Evolutionary conservation across 768 basidiomycete species (phyloP).

Genomic region (Lentinula edodes): DNA sequence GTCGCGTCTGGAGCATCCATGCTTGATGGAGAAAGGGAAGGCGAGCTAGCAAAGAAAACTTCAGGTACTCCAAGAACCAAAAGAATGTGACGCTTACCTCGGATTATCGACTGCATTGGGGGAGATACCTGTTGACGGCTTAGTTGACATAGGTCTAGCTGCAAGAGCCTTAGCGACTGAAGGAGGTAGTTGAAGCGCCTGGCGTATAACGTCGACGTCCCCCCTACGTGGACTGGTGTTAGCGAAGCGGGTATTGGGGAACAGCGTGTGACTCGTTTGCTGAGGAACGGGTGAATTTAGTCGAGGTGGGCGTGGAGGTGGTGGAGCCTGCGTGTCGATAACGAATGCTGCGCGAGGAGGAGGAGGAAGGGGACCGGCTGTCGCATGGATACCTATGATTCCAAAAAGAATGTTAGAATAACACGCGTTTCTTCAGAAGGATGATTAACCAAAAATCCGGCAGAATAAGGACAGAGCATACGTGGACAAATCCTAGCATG

Average conservation of each 20-base stretch:
- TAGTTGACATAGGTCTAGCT: conserved; percentile 13
- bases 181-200: conserved; percentile 53
- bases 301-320: conserved; percentile 61
- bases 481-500: background rate
- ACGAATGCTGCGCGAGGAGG: conserved; percentile 56
- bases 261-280: conserved; percentile 16
- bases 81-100: background rate
- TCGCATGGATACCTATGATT: conserved; percentile 50
- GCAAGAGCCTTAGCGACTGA: conserved; percentile 46
- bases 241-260: background rate
- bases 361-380: conserved; percentile 67
- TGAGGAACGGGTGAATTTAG: conserved; percentile 43
- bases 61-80: background rate
- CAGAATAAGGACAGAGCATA: background rate
- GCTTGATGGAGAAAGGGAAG: background rate
- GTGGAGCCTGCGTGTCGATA: conserved; percentile 36
- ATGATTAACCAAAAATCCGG: conserved; percentile 5
- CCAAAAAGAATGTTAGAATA: conserved; percentile 1
- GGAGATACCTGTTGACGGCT: background rate
- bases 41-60: background rate
- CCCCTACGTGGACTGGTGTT: conserved; percentile 24
- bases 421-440: conserved; percentile 1
- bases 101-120: background rate
- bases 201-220: conserved; percentile 54
- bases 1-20: background rate